Conservation (phyloP, 495 filamentous ascomycete species). For the Chaetomium cochliodes region DNA sequence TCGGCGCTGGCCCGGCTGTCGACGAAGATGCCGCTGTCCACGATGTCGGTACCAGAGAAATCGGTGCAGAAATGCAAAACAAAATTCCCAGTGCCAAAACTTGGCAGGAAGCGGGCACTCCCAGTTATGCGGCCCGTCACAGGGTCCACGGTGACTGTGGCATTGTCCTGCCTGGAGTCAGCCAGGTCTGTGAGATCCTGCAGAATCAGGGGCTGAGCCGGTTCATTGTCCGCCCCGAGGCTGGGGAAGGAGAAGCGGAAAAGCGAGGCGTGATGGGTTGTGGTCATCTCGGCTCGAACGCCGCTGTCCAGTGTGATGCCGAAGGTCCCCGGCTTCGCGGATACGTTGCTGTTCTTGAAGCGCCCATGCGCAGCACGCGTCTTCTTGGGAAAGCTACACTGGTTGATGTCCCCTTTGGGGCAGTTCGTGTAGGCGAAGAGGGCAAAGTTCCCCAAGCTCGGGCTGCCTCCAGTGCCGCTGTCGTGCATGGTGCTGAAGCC, state of each 20-base stretch:
- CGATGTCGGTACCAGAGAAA: conserved; percentile 61
- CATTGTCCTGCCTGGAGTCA: conserved; percentile 61
- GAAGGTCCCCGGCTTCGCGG: conserved; percentile 68
- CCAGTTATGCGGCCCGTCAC: conserved; percentile 62
- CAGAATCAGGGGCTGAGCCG: conserved; percentile 58
- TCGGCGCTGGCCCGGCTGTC: conserved; percentile 56
- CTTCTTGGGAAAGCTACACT: conserved; percentile 61
- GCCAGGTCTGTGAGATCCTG: conserved; percentile 67
- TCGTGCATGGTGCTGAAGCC: conserved; percentile 72
- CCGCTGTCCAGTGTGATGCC: conserved; percentile 57
- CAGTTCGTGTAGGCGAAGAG: conserved; percentile 68
- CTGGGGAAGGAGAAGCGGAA: conserved; percentile 67
- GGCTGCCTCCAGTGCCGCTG: conserved; percentile 66
- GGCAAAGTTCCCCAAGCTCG: conserved; percentile 72
- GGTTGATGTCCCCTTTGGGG: conserved; percentile 60
- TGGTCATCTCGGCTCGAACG: conserved; percentile 67
- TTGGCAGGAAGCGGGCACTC: conserved; percentile 64
- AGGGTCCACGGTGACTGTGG: conserved; percentile 53
- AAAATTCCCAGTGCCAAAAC: conserved; percentile 66
- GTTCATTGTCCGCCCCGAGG: conserved; percentile 34
- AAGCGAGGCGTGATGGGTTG: conserved; percentile 60
- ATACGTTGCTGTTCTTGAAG: conserved; percentile 52
- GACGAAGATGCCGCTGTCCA: conserved; percentile 64
- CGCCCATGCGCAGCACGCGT: conserved; percentile 34
- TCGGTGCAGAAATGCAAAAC: conserved; percentile 65